Evolutionary conservation across 495 filamentous ascomycete species (phyloP), one percentile per base, ranked within the genome.

Genomic region (Lasiosphaeriaceae sp.): DNA sequence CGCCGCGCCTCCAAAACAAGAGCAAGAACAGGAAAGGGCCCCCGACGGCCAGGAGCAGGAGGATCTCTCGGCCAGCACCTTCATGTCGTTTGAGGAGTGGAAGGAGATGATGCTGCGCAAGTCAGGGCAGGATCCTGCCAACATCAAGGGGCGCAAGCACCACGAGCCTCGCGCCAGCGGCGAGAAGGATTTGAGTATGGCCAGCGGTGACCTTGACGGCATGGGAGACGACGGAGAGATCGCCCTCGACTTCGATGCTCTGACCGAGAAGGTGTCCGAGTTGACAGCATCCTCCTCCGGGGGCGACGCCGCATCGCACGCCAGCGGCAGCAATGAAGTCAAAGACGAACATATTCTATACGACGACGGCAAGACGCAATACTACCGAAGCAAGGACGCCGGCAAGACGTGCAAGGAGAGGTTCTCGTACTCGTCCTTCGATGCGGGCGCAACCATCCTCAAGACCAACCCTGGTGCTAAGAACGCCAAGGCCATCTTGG

Each of bases 71-170:
- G 87, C 88, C 37, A 86, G 85, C 26, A 86, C 90, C 29, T 97
- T 98, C 66, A 87, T 98, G 50, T 97, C 94, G 0, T 98, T 98
- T 63, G 94, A 97, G 66, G 93, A 97, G 61, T 98, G 94, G 94
- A 97, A 95, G 74, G 90, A 89, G 65, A 89, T 92, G 77, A 96
- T 96, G 70, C 76, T 97, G 12, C 90, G 85, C 34, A 90, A 90
- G 65, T 86, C 83, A 3, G 94, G 90, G 2, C 92, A 95, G 65
- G 92, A 92, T 20, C 84, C 83, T 9, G 85, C 94, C 54, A 82
- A 87, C 61, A 79, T 91, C 24, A 87, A 84, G 26, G 67, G 77
- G 3, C 78, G 79, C 48, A 75, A 64, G 55, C 67, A 59, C 20
- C 49, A 26, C 5, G 37, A 54, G 26, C 39, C 19, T 17, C 70